These are phyloP conservation scores for Lachancea mirantina DNA, from an alignment of 805 yeast genomes.

Conservation along the genomic window DNA sequence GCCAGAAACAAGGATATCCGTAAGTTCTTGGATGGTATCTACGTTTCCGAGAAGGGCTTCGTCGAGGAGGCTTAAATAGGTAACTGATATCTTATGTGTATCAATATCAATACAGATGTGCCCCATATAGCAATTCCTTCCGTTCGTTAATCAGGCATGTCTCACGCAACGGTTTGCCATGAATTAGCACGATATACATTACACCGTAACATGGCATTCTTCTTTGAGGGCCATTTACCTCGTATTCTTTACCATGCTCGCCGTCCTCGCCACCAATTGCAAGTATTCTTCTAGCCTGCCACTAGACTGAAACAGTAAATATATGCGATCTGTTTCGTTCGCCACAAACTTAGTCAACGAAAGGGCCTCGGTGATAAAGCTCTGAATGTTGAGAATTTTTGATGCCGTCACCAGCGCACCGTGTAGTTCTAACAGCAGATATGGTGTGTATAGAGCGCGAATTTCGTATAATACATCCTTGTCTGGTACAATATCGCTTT, in stretches of 20 bases:
- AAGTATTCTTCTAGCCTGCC: conserved; percentile 51
- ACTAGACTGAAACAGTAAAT: conserved; percentile 51
- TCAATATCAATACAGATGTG: background rate
- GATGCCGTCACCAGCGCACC: conserved; percentile 44
- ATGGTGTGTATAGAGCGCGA: conserved; percentile 67
- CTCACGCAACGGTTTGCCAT: no score
- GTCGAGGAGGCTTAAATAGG: conserved; percentile 43
- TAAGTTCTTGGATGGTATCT: conserved; percentile 99
- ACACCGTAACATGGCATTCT: no score
- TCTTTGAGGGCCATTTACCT: no score
- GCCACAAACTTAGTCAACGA: conserved; percentile 58
- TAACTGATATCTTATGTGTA: conserved; percentile 1
- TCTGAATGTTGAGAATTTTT: conserved; percentile 29
- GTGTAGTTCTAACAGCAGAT: conserved; percentile 58
- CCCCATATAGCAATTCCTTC: background rate
- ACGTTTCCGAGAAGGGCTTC: conserved; percentile 92
- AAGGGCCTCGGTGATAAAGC: conserved; percentile 50
- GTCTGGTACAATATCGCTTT: conserved; percentile 28
- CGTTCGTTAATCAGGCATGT: no score
- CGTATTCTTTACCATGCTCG: conserved; percentile 34
- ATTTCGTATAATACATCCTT: conserved; percentile 41
- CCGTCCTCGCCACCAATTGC: conserved; percentile 46
- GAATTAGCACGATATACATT: no score
- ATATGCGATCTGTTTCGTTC: conserved; percentile 54
- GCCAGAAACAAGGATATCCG: conserved; percentile 99